A percentile compares a stretch with the other conserved stretches of the same genome.
Evolutionary conservation across 2,329 filamentous ascomycete species (phyloP).

Genomic region (Albophoma yamanashiensis): DNA sequence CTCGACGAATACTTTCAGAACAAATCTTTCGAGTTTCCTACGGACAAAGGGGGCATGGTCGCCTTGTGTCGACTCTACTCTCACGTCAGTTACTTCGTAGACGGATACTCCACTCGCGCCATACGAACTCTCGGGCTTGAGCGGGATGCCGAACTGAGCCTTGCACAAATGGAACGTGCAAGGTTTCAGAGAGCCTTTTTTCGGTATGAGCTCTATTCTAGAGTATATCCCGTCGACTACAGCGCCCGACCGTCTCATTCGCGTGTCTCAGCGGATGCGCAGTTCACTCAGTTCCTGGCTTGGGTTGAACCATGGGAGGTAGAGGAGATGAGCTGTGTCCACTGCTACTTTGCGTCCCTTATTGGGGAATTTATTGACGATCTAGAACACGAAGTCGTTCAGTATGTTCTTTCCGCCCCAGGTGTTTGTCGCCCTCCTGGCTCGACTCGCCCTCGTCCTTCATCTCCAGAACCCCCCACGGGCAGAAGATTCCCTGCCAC

Average conservation of each 20-base stretch:
- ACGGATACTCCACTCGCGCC: neutral
- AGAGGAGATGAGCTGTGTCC: neutral
- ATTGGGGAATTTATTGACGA: neutral
- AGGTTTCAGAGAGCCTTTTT: neutral
- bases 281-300: neutral
- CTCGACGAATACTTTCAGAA: neutral
- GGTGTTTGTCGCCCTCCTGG: neutral
- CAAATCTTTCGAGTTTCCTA: neutral
- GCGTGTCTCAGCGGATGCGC: too few relatives aligned
- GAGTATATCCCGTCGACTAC: neutral
- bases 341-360: neutral
- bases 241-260: neutral
- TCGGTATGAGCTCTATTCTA: neutral
- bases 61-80: neutral
- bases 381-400: neutral
- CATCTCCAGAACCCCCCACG: neutral
- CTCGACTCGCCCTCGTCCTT: neutral
- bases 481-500: neutral
- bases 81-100: neutral
- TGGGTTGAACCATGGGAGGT: neutral
- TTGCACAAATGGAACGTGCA: neutral
- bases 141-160: neutral
- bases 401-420: neutral
- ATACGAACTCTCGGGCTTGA: neutral
- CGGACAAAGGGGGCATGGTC: neutral